These are phyloP conservation scores for Lepraria neglecta DNA, from an alignment of 495 filamentous ascomycete genomes.

Conservation along the genomic window DNA sequence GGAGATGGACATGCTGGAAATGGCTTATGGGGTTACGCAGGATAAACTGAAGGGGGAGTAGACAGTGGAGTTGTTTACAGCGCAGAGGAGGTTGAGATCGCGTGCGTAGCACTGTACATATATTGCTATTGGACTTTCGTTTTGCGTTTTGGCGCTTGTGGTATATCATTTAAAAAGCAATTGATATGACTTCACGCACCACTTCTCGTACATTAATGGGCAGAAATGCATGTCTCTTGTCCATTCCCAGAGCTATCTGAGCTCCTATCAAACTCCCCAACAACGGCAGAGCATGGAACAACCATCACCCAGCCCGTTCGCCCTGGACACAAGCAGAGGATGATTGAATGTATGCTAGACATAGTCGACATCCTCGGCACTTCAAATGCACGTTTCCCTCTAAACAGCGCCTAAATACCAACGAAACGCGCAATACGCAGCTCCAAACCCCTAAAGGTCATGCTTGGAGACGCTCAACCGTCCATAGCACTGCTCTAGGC, in stretches of 20 bases:
- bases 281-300: too few species aligned
- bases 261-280: too few species aligned
- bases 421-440: too few species aligned
- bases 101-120: background rate
- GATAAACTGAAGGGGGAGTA: constrained; percentile 51
- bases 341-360: too few species aligned
- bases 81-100: background rate
- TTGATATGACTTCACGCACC: background rate
- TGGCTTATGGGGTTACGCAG: constrained; percentile 59
- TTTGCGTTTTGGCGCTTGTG: background rate
- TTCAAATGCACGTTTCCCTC: too few species aligned
- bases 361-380: too few species aligned
- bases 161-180: background rate
- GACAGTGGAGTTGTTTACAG: background rate
- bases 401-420: too few species aligned
- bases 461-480: too few species aligned
- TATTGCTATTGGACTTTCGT: background rate
- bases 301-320: too few species aligned
- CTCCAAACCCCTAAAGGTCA: too few species aligned
- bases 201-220: background rate
- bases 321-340: too few species aligned
- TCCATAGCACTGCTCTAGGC: too few species aligned
- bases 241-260: background rate
- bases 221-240: background rate
- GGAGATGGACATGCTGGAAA: constrained; percentile 81